Evolutionary conservation across 495 filamentous ascomycete genomes (phyloP).

Genomic region (Amniculicola lignicola): DNA sequence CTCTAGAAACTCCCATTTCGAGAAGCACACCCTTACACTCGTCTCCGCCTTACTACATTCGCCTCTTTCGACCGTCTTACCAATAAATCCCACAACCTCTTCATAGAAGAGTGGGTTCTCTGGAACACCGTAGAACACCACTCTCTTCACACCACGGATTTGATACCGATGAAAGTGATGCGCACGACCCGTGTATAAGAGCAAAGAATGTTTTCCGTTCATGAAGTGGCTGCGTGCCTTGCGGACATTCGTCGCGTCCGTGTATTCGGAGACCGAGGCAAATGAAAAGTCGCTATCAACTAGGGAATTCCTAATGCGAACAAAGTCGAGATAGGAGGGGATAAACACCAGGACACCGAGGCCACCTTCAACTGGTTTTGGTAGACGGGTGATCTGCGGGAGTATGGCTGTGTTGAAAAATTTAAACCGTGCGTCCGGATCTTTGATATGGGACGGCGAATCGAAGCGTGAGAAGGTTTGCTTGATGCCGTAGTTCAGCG

Average conservation of each 20-base stretch:
- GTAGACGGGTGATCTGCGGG: constrained; percentile 63
- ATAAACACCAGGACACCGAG: constrained; percentile 78
- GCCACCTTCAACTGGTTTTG: constrained; percentile 43
- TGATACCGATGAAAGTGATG: constrained; percentile 90
- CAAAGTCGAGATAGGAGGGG: constrained; percentile 89
- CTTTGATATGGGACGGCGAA: constrained; percentile 59
- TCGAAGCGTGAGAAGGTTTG: constrained; percentile 93
- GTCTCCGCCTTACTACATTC: constrained; percentile 36
- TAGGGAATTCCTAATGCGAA: constrained; percentile 78
- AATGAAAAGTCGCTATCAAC: constrained; percentile 69
- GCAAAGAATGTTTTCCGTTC: constrained; percentile 71
- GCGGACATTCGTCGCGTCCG: constrained; percentile 66
- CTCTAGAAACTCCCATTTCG: constrained; percentile 81
- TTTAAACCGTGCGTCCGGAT: constrained; percentile 87
- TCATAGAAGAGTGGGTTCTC: constrained; percentile 85
- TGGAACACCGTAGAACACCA: constrained; percentile 83
- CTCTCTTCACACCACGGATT: constrained; percentile 70
- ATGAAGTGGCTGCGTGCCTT: constrained; percentile 86
- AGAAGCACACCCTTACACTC: constrained; percentile 71
- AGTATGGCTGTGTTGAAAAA: constrained; percentile 81
- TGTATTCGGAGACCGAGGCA: constrained; percentile 85
- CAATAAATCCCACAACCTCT: constrained; percentile 75
- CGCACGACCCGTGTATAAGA: constrained; percentile 88
- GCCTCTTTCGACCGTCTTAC: constrained; percentile 54
- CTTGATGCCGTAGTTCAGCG: constrained; percentile 57